Base-by-base conservation (phyloP, 2,329 filamentous ascomycete species). In the Phoma sp. region DNA sequence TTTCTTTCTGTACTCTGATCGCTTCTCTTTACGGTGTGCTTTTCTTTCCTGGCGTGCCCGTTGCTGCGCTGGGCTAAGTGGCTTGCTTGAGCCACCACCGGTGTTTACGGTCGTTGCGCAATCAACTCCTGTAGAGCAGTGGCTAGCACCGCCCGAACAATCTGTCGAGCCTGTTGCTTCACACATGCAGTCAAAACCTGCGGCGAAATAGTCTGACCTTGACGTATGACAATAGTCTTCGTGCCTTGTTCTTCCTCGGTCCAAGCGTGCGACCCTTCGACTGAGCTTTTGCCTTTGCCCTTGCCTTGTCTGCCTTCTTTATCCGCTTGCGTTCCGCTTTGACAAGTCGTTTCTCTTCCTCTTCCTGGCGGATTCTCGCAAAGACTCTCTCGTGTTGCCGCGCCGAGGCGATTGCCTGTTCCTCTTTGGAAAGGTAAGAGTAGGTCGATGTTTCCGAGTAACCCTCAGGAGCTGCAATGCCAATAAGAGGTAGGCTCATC, bases 401-500 rank as follows among this genome's bases (percentile, higher is more conserved):
- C 29, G 47, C 46, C 6, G 52, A 38, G 19, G 44, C 24, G 22
- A 27, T 37, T 3, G 35, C 31, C n/a, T 51, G 41, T 21, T 55
- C 52, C 25, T 51, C 41, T n/a, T 46, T 44, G 31, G 52, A 41
- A n/a, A 51, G 12, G 21, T 45, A 46, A 15, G 21, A 6, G 2
- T 13, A 36, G 6, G 35, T 32, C 9, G 22, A n/a, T 12, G 19
- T 19, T 5, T n/a, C 4, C 6, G 39, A 17, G 21, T 36, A 33
- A 24, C 44, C 51, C 21, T 32, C 44, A 24, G 45, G 22, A 13
- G 45, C 29, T 29, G 44, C 40, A 17, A 51, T 38, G 19, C 46
- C 41, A 33, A 55, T 38, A 19, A 29, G 37, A 32, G 52, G 35
- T 19, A 55, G 8, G 37, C 52, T 55, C 46, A 51, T 55, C 25